Evolutionary conservation across 306 rosid species (phyloP), one percentile per base, ranked within the genome.

Genomic region (Medicago arabica): DNA sequence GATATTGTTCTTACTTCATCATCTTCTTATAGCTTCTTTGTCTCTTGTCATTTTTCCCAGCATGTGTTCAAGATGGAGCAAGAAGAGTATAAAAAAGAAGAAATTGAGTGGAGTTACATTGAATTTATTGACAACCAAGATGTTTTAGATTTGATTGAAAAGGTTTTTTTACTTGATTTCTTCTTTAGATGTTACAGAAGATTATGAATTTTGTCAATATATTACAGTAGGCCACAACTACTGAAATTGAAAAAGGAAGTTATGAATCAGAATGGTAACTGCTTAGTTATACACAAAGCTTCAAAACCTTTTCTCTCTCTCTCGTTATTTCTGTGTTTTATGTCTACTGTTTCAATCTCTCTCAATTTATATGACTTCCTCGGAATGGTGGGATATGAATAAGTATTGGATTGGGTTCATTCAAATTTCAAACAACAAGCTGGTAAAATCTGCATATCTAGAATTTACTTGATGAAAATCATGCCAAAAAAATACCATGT

Each of bases 31-130:
- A 65, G 49, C 67, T 81, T 58, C 51, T 72, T 12, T 23, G 40
- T 68, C 40, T 75, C 71, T 12, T 17, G 49, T 23, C 25, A 50
- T 70, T 86, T 73, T 50, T 76, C 81, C 75, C 92, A 95, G 99
- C 99, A 95, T 80, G 99, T 95, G 34, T 95, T 95, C 88, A 95
- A 95, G 87, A 95, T 95, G 99, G 97, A 95, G 87, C 97, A 95
- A 87, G 97, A 92, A 50, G 99, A 95, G 84, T 95, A 95, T 80
- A 82, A 89, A 69, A 95, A 82, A 85, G 99, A 95, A 87, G 92
- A 89, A 88, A 95, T 95, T 69, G 85, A 92, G 80, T 95, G 99
- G 99, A 95, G 99, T 86, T 95, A 95, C 82, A 95, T 95, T 82
- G 97, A 95, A 82, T 95, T 92, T 61, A 90, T 95, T 71, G 99